These are phyloP conservation scores for Begonia loranthoides DNA, from an alignment of 306 rosid genomes.

Conservation along the genomic window DNA sequence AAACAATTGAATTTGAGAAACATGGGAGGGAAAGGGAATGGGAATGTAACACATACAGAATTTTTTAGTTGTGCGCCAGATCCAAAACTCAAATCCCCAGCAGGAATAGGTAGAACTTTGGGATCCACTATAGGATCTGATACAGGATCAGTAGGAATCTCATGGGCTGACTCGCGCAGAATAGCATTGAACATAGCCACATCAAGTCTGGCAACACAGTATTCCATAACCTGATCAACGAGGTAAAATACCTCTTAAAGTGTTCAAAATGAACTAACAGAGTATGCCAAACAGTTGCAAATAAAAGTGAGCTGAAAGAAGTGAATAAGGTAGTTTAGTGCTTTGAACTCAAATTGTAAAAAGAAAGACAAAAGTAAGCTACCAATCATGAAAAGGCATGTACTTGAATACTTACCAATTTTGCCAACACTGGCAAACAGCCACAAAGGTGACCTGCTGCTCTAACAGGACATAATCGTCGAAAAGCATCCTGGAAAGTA, in stretches of 20 bases:
- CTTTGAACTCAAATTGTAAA: neutral
- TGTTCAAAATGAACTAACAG: neutral
- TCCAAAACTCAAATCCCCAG: constrained; percentile 92
- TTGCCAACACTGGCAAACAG: constrained; percentile 75
- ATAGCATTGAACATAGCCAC: constrained; percentile 96
- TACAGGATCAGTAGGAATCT: constrained; percentile 92
- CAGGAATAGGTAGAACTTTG: constrained; percentile 88
- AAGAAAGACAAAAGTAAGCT: neutral
- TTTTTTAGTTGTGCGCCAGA: constrained; percentile 98
- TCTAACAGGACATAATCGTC: constrained; percentile 83
- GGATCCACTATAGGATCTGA: constrained; percentile 93
- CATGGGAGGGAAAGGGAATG: no score
- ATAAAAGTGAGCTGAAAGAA: no score
- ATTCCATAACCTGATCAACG: constrained; percentile 72
- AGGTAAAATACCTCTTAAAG: constrained; percentile 12
- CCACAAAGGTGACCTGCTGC: constrained; percentile 98
- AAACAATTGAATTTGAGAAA: no score
- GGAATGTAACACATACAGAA: constrained; percentile 34
- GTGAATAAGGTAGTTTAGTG: no score
- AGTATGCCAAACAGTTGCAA: no score
- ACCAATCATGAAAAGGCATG: neutral
- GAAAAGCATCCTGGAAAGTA: constrained; percentile 85
- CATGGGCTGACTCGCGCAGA: constrained; percentile 86
- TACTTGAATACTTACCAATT: constrained; percentile 36
- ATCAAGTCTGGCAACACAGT: constrained; percentile 74